A percentile compares a stretch with the other conserved stretches of the same genome.
These are phyloP conservation scores for Triticum aestivum DNA, from an alignment of 176 grass and related monocot genomes.

Conservation along the genomic window IWGSC_CS_RefSeq_v2.1 NC_057794.1:389133013-389133512, in stretches of 20 bases:
- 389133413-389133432: no score
- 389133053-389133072: constrained; percentile 18
- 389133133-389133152: neutral
- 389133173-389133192: constrained; percentile 43
- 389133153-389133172: constrained; percentile 39
- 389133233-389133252: neutral
- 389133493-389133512: no score
- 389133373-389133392: no score
- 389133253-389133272: neutral
- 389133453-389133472: no score
- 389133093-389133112: constrained; percentile 48
- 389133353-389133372: neutral
- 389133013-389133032: neutral
- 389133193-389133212: neutral
- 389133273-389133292: neutral
- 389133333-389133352: neutral
- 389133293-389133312: neutral
- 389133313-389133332: neutral
- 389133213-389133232: no score
- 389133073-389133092: constrained; percentile 6
- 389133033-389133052: neutral
- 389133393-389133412: no score
- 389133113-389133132: constrained; percentile 36
- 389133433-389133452: no score
- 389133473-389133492: no score